Conservation (phyloP, 805 yeast genomes). For the Candida cerambycidarum region DNA sequence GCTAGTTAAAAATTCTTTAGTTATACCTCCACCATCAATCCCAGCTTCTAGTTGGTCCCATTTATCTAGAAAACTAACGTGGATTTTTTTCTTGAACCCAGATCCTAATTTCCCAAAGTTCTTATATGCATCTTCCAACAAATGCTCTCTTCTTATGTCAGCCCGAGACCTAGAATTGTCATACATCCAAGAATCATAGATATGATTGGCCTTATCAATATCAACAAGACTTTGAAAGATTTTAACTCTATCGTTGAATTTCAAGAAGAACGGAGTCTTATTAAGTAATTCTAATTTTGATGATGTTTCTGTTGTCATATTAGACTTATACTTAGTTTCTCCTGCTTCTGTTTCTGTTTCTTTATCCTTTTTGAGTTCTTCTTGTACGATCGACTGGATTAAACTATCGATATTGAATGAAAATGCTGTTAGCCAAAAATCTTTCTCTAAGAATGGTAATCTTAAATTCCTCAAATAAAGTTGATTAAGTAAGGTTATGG, state of each 20-base stretch:
- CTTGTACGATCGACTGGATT: slow-evolving; percentile 37
- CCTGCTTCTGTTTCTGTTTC: not conserved
- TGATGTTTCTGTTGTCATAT: slow-evolving; percentile 11
- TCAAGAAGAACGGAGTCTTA: slow-evolving; percentile 75
- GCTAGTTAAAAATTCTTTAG: slow-evolving; percentile 83
- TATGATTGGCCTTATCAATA: slow-evolving; percentile 39
- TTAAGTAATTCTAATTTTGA: slow-evolving; percentile 52
- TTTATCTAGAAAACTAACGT: slow-evolving; percentile 68
- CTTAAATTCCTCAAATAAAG: slow-evolving; percentile 67
- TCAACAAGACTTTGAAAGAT: slow-evolving; percentile 65
- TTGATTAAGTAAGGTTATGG: slow-evolving; percentile 60
- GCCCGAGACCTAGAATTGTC: slow-evolving; percentile 37
- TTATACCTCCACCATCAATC: slow-evolving; percentile 95
- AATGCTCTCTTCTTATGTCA: slow-evolving; percentile 62
- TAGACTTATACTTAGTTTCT: not conserved
- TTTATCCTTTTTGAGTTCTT: slow-evolving; percentile 35
- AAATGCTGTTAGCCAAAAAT: slow-evolving; percentile 52
- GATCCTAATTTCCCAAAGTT: slow-evolving; percentile 53
- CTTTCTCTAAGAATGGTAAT: slow-evolving; percentile 46
- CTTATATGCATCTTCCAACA: slow-evolving; percentile 74
- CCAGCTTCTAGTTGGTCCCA: slow-evolving; percentile 82
- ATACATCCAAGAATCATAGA: slow-evolving; percentile 7
- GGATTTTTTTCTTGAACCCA: slow-evolving; percentile 56
- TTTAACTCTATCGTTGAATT: slow-evolving; percentile 71
- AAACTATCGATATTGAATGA: slow-evolving; percentile 37